A percentile compares a stretch with the other conserved stretches of the same genome.
These are phyloP conservation scores for Solanum chiquidenum DNA, from an alignment of 257 asterid genomes.

Conservation along the genomic window DNA sequence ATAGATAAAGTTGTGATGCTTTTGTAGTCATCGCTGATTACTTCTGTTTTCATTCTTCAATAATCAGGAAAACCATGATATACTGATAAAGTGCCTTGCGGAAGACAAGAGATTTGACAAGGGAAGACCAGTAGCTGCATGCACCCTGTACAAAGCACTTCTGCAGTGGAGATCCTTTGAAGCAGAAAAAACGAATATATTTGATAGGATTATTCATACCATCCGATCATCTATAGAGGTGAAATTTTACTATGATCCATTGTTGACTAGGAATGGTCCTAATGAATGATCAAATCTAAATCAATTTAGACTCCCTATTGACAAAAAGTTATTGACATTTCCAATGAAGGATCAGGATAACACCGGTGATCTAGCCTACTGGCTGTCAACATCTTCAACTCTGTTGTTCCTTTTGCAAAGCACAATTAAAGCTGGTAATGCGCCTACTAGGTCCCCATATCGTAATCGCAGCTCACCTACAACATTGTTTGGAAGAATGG, in stretches of 20 bases:
- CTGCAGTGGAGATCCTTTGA: constrained; percentile 91
- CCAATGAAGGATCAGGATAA: constrained; percentile 46
- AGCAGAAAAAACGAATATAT: constrained; percentile 76
- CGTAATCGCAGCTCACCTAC: constrained; percentile 73
- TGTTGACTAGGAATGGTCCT: background rate
- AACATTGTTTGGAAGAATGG: constrained; percentile 76
- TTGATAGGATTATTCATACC: constrained; percentile 75
- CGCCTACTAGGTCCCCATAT: constrained; percentile 33
- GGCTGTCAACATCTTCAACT: constrained; percentile 86
- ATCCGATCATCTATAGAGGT: constrained; percentile 86
- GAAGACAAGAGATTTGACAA: constrained; percentile 72
- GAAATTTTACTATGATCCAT: constrained; percentile 4
- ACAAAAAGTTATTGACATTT: background rate
- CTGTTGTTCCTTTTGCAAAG: constrained; percentile 74
- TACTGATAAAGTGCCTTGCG: constrained; percentile 64
- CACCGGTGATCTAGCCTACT: constrained; percentile 61
- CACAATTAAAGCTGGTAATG: constrained; percentile 77
- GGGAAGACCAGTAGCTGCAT: constrained; percentile 75
- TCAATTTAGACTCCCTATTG: background rate
- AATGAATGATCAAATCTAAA: background rate
- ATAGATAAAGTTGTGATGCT: background rate
- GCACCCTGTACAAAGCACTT: constrained; percentile 62
- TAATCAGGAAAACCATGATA: constrained; percentile 75
- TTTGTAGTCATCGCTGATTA: background rate
- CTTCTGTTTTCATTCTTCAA: background rate